Base-by-base conservation (phyloP, 192 early-diverging fungal genomes). In the Rhizoclosmatium globosum region DNA sequence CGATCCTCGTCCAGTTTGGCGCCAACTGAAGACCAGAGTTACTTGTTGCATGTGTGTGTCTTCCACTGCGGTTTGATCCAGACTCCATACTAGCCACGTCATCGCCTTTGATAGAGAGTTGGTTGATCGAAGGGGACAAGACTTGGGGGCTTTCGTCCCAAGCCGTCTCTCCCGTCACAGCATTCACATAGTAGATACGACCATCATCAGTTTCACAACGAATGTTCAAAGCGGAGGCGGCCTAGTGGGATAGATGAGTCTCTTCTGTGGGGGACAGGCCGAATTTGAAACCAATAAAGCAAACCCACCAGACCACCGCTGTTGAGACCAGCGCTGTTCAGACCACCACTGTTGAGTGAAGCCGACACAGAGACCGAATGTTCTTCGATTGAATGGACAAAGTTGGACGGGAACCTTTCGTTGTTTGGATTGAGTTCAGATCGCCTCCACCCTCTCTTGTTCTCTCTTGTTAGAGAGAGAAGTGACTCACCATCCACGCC, bases 331-430 rank as follows among this genome's bases (percentile, higher is more conserved):
- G 31, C 31, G 31, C 31, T 31, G 31, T 31, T 31, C 31, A 31
- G 31, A 31, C 31, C 31, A 31, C 31, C 31, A 31, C 31, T 31
- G 31, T 31, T 31, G 31, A 31, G 31, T 31, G 31, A 31, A 31
- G 31, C 31, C 31, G 31, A 31, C 31, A 31, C 31, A 31, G 31
- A 31, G 31, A 31, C 31, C 13, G 57, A 57, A 19, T 78, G 68
- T 23, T 50, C 59, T 81, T 85, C n/a, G 9, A 13, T 68, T 43
- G 68, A 84, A 77, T 88, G 82, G 50, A 95, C 92, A 86, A 94
- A 95, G 85, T 96, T 94, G 41, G 92, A 92, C 9, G 95, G 95
- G 85, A 96, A 96, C 94, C 95, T 71, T 23, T 39, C 38, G 23
- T 31, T 7, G 13, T 31, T 31, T 31, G 31, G 31, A 31, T 31